Conservation (phyloP, 1,284 basidiomycete species). For the Leccinum subspadiceum region DNA sequence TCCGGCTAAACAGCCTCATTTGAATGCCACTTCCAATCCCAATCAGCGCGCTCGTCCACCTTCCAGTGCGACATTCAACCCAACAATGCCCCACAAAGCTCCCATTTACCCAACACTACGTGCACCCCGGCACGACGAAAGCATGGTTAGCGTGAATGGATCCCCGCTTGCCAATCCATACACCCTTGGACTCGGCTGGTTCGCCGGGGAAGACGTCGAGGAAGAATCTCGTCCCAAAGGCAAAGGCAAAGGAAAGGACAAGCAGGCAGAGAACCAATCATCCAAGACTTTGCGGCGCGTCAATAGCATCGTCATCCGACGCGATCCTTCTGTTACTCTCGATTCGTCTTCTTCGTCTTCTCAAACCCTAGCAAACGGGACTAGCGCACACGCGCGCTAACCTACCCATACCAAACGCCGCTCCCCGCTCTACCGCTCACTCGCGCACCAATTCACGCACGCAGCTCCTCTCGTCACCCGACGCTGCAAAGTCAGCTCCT, state of each 20-base stretch:
- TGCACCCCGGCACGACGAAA: conserved; percentile 65
- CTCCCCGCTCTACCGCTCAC: conserved; percentile 26
- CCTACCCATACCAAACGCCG: conserved; percentile 44
- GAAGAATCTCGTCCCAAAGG: conserved; percentile 6
- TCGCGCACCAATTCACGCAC: conserved; percentile 41
- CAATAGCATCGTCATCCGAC: conserved; percentile 62
- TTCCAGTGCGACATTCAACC: conserved; percentile 71
- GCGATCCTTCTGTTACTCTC: conserved; percentile 50
- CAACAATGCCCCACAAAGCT: conserved; percentile 57
- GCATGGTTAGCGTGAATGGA: conserved; percentile 73
- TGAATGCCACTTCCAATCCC: neutral
- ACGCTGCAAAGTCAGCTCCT: conserved; percentile 14
- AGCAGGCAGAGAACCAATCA: conserved; percentile 5
- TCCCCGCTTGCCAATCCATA: conserved; percentile 75
- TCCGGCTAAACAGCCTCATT: conserved; percentile 41
- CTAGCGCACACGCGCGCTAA: conserved; percentile 45
- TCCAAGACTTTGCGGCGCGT: conserved; percentile 39
- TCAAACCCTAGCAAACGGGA: conserved; percentile 10
- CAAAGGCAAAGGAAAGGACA: conserved; percentile 23
- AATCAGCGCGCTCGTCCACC: conserved; percentile 46
- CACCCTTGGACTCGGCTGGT: conserved; percentile 55
- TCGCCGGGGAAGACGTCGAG: conserved; percentile 36
- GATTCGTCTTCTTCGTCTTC: conserved; percentile 21
- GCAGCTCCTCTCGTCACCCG: conserved; percentile 34
- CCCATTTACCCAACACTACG: conserved; percentile 56